Evolutionary conservation across 2,329 filamentous ascomycete genomes (phyloP).

Genomic region (Trichoderma sp.): DNA sequence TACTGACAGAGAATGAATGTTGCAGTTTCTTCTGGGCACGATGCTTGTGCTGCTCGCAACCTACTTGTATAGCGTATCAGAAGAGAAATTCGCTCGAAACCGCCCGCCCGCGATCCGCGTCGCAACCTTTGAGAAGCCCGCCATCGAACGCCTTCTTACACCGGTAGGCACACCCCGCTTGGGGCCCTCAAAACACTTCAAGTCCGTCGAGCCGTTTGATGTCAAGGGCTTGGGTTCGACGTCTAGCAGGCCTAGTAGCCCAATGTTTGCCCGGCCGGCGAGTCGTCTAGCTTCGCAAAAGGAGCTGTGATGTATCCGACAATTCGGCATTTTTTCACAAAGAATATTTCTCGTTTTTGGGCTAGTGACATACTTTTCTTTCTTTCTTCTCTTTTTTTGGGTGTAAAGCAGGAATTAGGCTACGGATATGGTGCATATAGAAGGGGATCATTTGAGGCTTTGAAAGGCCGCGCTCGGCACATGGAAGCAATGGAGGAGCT

Average conservation of each 20-base stretch:
- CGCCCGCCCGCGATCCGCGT: slow-evolving; percentile 67
- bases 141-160: slow-evolving; percentile 50
- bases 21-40: slow-evolving; percentile 78
- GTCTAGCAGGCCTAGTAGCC: slow-evolving; percentile 48
- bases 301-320: background rate
- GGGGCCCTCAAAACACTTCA: slow-evolving; percentile 35
- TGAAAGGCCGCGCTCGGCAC: background rate
- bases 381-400: background rate
- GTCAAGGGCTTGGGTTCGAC: slow-evolving; percentile 40
- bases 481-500: background rate
- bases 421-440: slow-evolving; percentile 13
- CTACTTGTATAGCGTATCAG: slow-evolving; percentile 75
- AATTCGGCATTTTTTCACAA: background rate
- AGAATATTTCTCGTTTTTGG: background rate
- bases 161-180: slow-evolving; percentile 34
- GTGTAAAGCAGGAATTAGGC: background rate
- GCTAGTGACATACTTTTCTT: background rate
- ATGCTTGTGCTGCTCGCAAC: slow-evolving; percentile 75
- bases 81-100: slow-evolving; percentile 44
- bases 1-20: background rate
- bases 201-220: slow-evolving; percentile 41
- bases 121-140: slow-evolving; percentile 74
- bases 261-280: slow-evolving; percentile 41
- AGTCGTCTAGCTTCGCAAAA: slow-evolving; percentile 38
- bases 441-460: background rate